Evolutionary conservation across 768 basidiomycete species (phyloP).

Genomic region (Fistulinella prunicolor): DNA sequence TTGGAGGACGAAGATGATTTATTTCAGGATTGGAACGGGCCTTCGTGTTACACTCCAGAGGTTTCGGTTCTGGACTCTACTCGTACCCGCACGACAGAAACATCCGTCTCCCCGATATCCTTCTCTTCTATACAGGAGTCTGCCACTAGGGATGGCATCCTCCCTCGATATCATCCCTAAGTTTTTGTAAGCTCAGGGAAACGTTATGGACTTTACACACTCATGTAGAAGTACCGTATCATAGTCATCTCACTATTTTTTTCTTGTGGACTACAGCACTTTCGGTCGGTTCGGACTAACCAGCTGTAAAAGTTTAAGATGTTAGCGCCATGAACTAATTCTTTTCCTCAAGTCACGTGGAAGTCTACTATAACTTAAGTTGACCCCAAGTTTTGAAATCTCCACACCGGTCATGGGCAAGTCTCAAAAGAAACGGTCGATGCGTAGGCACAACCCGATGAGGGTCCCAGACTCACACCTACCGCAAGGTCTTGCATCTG

Average conservation of each 20-base stretch:
- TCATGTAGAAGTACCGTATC: conserved; percentile 24
- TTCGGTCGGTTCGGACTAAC: too few relatives aligned
- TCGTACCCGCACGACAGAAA: not conserved
- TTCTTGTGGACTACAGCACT: conserved; percentile 1
- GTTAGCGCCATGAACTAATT: not conserved
- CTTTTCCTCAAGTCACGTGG: conserved; percentile 11
- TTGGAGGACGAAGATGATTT: conserved; percentile 23
- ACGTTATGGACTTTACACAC: conserved; percentile 7
- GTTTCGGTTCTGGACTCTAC: conserved; percentile 1
- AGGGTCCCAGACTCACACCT: conserved; percentile 92
- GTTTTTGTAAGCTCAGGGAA: conserved; percentile 1
- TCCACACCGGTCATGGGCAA: conserved; percentile 67
- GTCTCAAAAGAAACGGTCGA: conserved; percentile 80
- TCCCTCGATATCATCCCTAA: conserved; percentile 31
- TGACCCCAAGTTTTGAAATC: not conserved
- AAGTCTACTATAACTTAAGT: too few relatives aligned
- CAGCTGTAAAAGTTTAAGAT: too few relatives aligned
- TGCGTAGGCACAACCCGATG: conserved; percentile 91
- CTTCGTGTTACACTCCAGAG: conserved; percentile 5
- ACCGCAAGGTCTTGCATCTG: conserved; percentile 75
- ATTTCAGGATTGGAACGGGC: conserved; percentile 22
- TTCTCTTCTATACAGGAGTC: conserved; percentile 1
- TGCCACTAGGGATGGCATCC: conserved; percentile 16
- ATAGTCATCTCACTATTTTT: conserved; percentile 25
- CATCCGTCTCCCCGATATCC: not conserved